Evolutionary conservation across 345 rosid species (phyloP), one percentile per base, ranked within the genome.

Genomic region (Pistacia atlantica): DNA sequence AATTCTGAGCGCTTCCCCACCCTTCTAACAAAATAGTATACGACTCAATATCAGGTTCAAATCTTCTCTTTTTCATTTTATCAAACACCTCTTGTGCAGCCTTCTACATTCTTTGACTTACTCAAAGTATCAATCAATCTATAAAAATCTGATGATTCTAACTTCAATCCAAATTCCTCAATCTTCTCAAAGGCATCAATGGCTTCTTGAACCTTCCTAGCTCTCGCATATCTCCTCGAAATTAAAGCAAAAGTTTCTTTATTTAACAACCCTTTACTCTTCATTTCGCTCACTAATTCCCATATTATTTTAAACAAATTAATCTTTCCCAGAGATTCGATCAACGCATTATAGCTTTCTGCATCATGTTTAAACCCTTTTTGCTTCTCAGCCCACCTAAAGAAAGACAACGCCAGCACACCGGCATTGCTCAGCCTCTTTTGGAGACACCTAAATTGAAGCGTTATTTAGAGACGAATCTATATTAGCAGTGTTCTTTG

Each of bases 51-150:
- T 91, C 93, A 28, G 94, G 90, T 28, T 63, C 69, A 74, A 95
- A 90, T 73, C 85, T 89, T 75, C 79, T 90, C 68, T 79, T 90
- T 63, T 86, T 90, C 91, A 91, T 91, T 88, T 84, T 86, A 69
- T 95, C 98, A 68, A 93, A 90, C 94, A 95, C 86, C 86, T 90
- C 77, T 63, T 93, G 97, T 76, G 97, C 98, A 68, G 80, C 87
- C 38, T 72, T 72, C 84, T 25, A 90, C 95, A 13, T 89, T 86
- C 79, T 91, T 87, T 2, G 98, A 91, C 86, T 93, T 91, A 91
- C 86, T 93, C 90, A 90, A 67, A 5, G 83, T 82, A 79, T 93
- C 97, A 7, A 91, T 57, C 90, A 93, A 72, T 60, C 98, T 79
- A 79, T 93, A 91, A 25, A 86, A 87, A 86, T 90, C 98, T 4